Evolutionary conservation across 805 yeast species (phyloP).

Genomic region (Ogataea kodamae): DNA sequence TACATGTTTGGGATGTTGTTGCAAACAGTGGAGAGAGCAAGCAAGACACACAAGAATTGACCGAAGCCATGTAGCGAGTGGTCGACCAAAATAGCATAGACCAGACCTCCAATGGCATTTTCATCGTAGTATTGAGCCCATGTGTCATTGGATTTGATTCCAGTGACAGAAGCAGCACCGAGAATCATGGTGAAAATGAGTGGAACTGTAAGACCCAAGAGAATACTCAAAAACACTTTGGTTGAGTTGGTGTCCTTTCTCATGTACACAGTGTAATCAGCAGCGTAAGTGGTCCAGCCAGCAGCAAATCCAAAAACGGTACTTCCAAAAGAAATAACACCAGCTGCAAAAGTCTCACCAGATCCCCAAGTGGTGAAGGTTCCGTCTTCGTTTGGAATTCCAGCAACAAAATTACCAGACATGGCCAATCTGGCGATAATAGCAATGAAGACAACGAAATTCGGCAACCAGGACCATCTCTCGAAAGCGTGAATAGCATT

Average conservation of each 20-base stretch:
- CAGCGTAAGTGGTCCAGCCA: slow-evolving; percentile 92
- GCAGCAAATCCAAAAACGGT: slow-evolving; percentile 84
- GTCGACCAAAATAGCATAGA: slow-evolving; percentile 71
- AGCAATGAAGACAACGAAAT: slow-evolving; percentile 65
- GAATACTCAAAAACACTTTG: slow-evolving; percentile 62
- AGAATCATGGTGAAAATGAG: slow-evolving; percentile 67
- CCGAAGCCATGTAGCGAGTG: slow-evolving; percentile 87
- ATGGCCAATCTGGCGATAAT: slow-evolving; percentile 73
- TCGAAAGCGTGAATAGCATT: slow-evolving; percentile 77
- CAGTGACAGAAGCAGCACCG: slow-evolving; percentile 85
- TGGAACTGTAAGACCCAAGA: slow-evolving; percentile 64
- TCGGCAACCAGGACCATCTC: slow-evolving; percentile 87
- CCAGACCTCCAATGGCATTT: slow-evolving; percentile 75
- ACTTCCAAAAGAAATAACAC: slow-evolving; percentile 78
- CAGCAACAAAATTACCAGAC: slow-evolving; percentile 60
- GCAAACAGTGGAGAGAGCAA: slow-evolving; percentile 83
- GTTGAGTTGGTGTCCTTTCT: slow-evolving; percentile 56
- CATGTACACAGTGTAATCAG: slow-evolving; percentile 90
- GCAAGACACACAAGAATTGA: slow-evolving; percentile 78
- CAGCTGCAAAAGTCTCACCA: slow-evolving; percentile 71
- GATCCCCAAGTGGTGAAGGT: slow-evolving; percentile 34
- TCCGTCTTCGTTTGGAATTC: slow-evolving; percentile 33
- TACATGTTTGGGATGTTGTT: slow-evolving; percentile 94
- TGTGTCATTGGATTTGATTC: slow-evolving; percentile 43
- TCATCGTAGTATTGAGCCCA: slow-evolving; percentile 51